Evolutionary conservation across 176 grass and related monocot species (phyloP).

Genomic region (Poa annua): DNA sequence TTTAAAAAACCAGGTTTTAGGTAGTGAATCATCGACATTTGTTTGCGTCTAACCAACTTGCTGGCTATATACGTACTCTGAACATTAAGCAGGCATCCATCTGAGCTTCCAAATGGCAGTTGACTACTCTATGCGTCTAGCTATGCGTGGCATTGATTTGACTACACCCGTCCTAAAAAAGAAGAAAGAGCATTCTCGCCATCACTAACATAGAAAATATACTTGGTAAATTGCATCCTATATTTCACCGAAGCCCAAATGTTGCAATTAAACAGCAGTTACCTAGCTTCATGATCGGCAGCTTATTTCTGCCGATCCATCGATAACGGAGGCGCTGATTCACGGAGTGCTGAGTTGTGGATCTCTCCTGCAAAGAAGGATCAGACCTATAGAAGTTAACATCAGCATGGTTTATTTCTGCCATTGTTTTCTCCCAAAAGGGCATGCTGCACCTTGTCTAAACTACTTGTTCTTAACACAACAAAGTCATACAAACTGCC

Average conservation of each 20-base stretch:
- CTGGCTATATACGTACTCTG: not conserved
- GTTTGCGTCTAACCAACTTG: conserved; percentile 25
- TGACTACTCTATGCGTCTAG: conserved; percentile 16
- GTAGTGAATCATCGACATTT: not conserved
- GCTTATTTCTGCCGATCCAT: conserved; percentile 1
- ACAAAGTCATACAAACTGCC: conserved; percentile 21
- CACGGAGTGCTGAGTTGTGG: not conserved
- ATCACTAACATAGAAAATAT: not conserved
- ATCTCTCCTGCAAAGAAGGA: conserved; percentile 7
- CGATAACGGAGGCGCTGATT: not conserved
- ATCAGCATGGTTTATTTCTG: not conserved
- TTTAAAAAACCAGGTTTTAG: conserved; percentile 14
- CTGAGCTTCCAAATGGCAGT: conserved; percentile 17
- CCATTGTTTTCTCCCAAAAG: not conserved
- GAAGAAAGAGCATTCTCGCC: not conserved
- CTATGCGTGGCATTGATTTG: conserved; percentile 10
- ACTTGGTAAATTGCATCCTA: not conserved
- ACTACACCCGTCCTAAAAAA: not conserved
- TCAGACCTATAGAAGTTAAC: not conserved
- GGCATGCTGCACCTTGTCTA: conserved; percentile 6
- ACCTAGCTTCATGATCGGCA: conserved; percentile 33
- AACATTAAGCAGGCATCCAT: not conserved
- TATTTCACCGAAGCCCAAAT: conserved; percentile 4
- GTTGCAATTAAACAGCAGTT: not conserved
- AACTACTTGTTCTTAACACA: conserved; percentile 11